These are phyloP conservation scores for Colletotrichum lupini DNA, from an alignment of 2,329 filamentous ascomycete genomes.

Conservation along the genomic window DNA sequence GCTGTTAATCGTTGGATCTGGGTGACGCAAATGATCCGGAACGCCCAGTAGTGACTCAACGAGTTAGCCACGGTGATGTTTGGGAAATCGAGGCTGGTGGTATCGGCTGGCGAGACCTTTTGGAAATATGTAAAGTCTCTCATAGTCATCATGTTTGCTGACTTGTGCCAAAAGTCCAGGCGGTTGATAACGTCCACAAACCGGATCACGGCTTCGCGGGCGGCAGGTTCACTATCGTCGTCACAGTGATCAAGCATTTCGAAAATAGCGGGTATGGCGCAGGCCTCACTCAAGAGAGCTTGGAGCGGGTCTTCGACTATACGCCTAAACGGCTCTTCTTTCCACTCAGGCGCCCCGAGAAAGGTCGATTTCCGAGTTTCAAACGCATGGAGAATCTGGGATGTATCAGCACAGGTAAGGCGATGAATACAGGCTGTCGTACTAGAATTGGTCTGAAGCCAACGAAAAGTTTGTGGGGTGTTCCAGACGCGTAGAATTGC, in stretches of 20 bases:
- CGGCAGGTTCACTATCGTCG: neutral
- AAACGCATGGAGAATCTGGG: slow-evolving; percentile 45
- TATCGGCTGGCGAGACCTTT: neutral
- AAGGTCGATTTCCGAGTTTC: slow-evolving; percentile 44
- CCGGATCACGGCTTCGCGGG: neutral
- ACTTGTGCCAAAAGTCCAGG: slow-evolving; percentile 27
- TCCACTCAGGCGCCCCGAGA: slow-evolving; percentile 44
- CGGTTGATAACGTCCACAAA: neutral
- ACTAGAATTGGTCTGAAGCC: slow-evolving; percentile 53
- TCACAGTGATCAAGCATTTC: neutral
- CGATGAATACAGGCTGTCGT: slow-evolving; percentile 16
- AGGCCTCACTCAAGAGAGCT: slow-evolving; percentile 43
- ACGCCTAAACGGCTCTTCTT: slow-evolving; percentile 43
- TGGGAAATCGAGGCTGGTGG: slow-evolving; percentile 43
- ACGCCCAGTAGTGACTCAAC: slow-evolving; percentile 51
- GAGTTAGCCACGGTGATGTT: slow-evolving; percentile 50
- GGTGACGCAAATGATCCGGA: slow-evolving; percentile 47
- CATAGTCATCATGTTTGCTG: slow-evolving; percentile 3
- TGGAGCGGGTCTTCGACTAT: slow-evolving; percentile 45
- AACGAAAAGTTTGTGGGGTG: slow-evolving; percentile 50
- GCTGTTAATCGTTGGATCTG: slow-evolving; percentile 40
- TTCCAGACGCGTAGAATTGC: slow-evolving; percentile 43
- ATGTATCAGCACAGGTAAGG: neutral
- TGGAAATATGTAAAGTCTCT: neutral
- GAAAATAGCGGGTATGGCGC: slow-evolving; percentile 41